These are phyloP conservation scores for Paramecium sonneborni DNA, from an alignment of 73 alveolate species.

Conservation along the genomic window DNA sequence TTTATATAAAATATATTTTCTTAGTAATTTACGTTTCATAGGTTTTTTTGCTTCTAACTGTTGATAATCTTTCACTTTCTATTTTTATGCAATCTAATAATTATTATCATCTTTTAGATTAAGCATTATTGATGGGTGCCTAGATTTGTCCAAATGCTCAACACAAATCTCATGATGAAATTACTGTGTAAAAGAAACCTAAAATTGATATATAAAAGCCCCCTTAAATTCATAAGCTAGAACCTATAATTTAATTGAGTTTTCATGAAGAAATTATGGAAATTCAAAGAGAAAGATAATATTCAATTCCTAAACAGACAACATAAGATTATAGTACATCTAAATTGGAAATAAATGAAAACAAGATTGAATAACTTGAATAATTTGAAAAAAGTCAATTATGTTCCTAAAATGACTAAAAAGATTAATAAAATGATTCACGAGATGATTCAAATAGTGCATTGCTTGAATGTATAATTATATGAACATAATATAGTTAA, in stretches of 20 bases:
- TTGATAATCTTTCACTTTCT: not conserved
- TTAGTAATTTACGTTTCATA: not conserved
- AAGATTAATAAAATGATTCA: not conserved
- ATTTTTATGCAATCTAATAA: no score
- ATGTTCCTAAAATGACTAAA: not conserved
- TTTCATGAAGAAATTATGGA: not conserved
- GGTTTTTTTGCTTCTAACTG: not conserved
- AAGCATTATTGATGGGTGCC: not conserved
- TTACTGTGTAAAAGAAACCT: not conserved
- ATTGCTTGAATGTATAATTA: not conserved
- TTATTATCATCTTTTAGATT: no score
- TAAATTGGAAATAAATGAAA: not conserved
- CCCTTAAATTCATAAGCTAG: not conserved
- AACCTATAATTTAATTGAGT: not conserved
- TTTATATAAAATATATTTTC: not conserved
- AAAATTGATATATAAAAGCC: not conserved
- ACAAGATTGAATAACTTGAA: not conserved
- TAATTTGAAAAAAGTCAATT: not conserved
- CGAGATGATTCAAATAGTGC: not conserved
- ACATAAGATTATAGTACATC: not conserved
- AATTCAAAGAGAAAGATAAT: not conserved
- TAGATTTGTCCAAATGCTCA: not conserved
- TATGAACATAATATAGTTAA: not conserved
- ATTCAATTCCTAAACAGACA: not conserved
- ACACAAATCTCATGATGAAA: no score